Conservation (phyloP, 2,329 filamentous ascomycete genomes). For the Didymella pinodella region DNA sequence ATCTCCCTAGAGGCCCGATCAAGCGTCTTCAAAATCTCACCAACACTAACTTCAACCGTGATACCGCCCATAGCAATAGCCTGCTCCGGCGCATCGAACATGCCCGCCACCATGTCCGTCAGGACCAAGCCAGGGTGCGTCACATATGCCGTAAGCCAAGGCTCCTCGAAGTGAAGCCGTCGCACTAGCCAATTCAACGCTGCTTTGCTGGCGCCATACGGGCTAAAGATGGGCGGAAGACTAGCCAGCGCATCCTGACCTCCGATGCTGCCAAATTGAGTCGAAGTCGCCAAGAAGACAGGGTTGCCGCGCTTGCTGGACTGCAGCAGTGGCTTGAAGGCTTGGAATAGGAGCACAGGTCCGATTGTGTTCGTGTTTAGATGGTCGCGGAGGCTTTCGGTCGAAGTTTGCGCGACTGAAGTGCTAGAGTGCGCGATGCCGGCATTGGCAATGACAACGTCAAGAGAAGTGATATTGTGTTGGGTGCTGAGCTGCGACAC, state of each 20-base stretch:
- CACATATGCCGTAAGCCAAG: conserved; percentile 1
- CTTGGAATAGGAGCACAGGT: conserved; percentile 1
- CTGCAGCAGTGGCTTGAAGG: conserved; percentile 1
- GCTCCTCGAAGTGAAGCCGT: conserved; percentile 2
- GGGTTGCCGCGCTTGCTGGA: not conserved
- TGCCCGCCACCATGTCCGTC: not conserved
- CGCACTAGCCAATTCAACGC: not conserved
- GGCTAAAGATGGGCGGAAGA: not conserved
- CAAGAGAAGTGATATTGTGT: conserved; percentile 1
- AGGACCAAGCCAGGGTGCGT: conserved; percentile 3
- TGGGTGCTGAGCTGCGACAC: not conserved
- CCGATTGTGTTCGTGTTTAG: conserved; percentile 2
- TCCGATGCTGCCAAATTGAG: not conserved
- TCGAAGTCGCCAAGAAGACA: conserved; percentile 2
- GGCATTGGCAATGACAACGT: conserved; percentile 2
- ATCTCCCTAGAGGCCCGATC: not conserved
- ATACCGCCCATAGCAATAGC: not conserved
- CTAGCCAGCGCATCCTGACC: not conserved
- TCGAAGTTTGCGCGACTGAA: not conserved
- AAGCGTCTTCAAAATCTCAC: conserved; percentile 2
- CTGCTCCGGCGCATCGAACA: not conserved
- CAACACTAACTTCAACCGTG: not conserved
- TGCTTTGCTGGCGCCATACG: conserved; percentile 4
- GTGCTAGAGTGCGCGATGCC: not conserved
- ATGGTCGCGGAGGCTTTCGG: not conserved